These are phyloP conservation scores for Hura crepitans DNA, from an alignment of 441 rosid genomes.

Conservation along the genomic window DNA sequence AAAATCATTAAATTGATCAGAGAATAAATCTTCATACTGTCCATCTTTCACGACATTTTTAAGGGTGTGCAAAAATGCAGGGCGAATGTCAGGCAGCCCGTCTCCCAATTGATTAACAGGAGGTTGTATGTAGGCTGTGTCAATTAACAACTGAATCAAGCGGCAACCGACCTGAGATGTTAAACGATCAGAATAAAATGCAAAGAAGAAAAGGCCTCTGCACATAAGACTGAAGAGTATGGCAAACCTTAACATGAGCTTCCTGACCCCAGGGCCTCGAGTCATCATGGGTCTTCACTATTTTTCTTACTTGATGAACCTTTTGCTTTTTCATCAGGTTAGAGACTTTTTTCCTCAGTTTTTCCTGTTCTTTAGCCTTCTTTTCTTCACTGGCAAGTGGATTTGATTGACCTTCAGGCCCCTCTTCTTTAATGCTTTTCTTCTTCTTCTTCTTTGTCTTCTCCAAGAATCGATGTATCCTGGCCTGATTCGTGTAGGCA, in stretches of 20 bases:
- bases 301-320: conserved; percentile 45
- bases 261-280: conserved; percentile 90
- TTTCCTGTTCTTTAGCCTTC: conserved; percentile 43
- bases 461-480: conserved; percentile 62
- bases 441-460: conserved; percentile 60
- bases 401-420: conserved; percentile 35
- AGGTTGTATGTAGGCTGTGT: conserved; percentile 87
- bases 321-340: conserved; percentile 62
- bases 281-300: conserved; percentile 55
- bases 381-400: conserved; percentile 29
- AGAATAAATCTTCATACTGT: conserved; percentile 42
- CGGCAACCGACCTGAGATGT: conserved; percentile 74
- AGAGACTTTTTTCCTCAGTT: conserved; percentile 54
- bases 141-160: conserved; percentile 73
- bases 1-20: conserved; percentile 15
- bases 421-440: conserved; percentile 29
- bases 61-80: conserved; percentile 74
- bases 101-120: conserved; percentile 67
- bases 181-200: conserved; percentile 26
- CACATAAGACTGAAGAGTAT: conserved; percentile 21
- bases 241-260: conserved; percentile 71
- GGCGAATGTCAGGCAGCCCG: conserved; percentile 76
- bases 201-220: conserved; percentile 11
- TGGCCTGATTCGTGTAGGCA: conserved; percentile 47
- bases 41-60: conserved; percentile 55